Evolutionary conservation across 352 stramenopile species (phyloP), one percentile per base, ranked within the genome.

Genomic region (Hyaloperonospora brassicae): DNA sequence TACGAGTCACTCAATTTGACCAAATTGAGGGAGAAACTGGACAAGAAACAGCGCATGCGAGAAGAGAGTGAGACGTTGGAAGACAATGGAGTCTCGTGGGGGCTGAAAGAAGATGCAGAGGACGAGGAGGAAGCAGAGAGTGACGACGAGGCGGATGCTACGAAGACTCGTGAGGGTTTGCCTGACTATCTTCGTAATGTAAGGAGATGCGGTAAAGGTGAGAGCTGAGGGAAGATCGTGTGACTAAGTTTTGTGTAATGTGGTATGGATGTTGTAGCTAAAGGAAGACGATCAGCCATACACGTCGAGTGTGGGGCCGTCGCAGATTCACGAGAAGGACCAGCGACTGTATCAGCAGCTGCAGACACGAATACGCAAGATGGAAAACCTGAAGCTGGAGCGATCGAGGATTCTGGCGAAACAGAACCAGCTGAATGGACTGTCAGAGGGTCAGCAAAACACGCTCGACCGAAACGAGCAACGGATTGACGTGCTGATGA

Each of bases 51-150:
- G 13, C 49, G 48, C 25, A 21, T 61, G 43, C 34, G 41, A 10
- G 55, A 69, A 47, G 43, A 50, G 48, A 60, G 62, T 11, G 59
- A 68, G 45, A 17, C 53, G 23, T 46, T 70, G 2, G 61, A 74
- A 9, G 55, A 68, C 13, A 47, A 46, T 8, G 76, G 67, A 6
- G 69, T 73, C n/a, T 79, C 71, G 22, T 95, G 86, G 86, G 84
- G 86, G 1, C 93, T 95, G 57, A 40, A 79, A 38, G 76, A 95
- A 61, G 86, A 95, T 69, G 86, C 86, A 36, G 68, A 82, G 3
- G 66, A 82, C 2, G 62, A 73, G 9, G 73, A 70, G 0, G 64
- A 72, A 22, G 62, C 68, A 0, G 13, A 42, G 7, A 53, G 50
- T 30, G 64, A 69, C 0, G 70, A 82, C 22, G 66, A 61, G 21